These are phyloP conservation scores for Castanea crenata DNA, from an alignment of 306 rosid species.

Conservation along the genomic window DNA sequence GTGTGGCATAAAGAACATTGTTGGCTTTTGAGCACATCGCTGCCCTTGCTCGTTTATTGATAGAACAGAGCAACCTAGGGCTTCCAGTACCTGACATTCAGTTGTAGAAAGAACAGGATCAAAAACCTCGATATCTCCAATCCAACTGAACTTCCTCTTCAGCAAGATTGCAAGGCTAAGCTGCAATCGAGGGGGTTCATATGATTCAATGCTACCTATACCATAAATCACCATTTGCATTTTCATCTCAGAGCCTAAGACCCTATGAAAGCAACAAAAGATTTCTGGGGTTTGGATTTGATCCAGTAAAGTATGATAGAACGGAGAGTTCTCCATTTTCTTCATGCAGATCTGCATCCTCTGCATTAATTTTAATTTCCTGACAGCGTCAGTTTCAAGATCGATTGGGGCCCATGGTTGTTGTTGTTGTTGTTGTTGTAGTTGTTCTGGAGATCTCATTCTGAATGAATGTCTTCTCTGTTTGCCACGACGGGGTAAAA, in stretches of 20 bases:
- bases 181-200: constrained; percentile 65
- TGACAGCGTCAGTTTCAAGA: constrained; percentile 34
- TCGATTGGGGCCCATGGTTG: constrained; percentile 64
- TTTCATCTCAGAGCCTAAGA: constrained; percentile 43
- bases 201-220: constrained; percentile 76
- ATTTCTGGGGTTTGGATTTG: constrained; percentile 46
- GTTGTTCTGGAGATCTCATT: constrained; percentile 29
- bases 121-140: constrained; percentile 67
- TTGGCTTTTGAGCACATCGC: constrained; percentile 54
- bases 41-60: constrained; percentile 68
- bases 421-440: constrained; percentile 26
- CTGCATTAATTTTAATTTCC: constrained; percentile 52
- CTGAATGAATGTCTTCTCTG: constrained; percentile 32
- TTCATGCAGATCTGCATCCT: constrained; percentile 47
- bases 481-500: constrained; percentile 59
- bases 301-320: constrained; percentile 46
- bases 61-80: constrained; percentile 61
- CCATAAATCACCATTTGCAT: constrained; percentile 84
- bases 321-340: constrained; percentile 51
- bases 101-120: constrained; percentile 81
- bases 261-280: constrained; percentile 33
- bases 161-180: constrained; percentile 62
- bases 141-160: constrained; percentile 56
- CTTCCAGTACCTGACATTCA: constrained; percentile 52
- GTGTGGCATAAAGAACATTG: constrained; percentile 84